phyloP scores from a whole-genome alignment of 257 asterid species.

The Solanum medicagineum region DNA sequence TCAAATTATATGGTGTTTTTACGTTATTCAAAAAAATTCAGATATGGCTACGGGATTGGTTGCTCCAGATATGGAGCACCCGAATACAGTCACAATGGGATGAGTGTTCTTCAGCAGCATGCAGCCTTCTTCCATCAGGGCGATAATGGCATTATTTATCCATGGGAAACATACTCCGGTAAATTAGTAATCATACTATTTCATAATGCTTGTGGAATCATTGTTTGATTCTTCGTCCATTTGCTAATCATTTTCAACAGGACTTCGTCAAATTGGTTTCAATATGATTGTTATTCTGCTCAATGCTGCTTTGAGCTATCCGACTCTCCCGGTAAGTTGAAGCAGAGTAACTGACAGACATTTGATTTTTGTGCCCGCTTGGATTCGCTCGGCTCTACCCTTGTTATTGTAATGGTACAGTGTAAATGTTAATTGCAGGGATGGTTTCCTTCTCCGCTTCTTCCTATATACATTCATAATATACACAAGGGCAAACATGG shows the following conservation, averaged over 20 bases:
- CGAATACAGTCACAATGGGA: constrained; percentile 28
- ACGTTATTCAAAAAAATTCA: not conserved
- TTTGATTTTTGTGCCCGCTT: not conserved
- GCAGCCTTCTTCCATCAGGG: constrained; percentile 77
- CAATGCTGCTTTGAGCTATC: constrained; percentile 47
- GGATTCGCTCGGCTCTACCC: not conserved
- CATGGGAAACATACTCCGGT: constrained; percentile 55
- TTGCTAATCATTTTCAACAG: constrained; percentile 4
- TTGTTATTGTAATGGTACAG: not conserved
- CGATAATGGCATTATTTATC: constrained; percentile 66
- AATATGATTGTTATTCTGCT: constrained; percentile 35
- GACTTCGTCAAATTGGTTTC: constrained; percentile 64
- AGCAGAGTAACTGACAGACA: not conserved
- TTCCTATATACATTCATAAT: constrained; percentile 62
- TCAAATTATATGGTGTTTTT: not conserved
- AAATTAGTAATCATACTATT: not conserved
- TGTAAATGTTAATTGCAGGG: constrained; percentile 21
- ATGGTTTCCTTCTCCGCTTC: constrained; percentile 66
- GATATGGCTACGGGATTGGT: constrained; percentile 57
- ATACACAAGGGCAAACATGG: constrained; percentile 80
- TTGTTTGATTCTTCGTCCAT: not conserved
- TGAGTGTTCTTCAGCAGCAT: constrained; percentile 84
- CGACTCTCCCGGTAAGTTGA: constrained; percentile 61
- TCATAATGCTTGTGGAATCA: not conserved
- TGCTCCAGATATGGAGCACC: constrained; percentile 70